Base-by-base conservation (phyloP, 225 moss, liverwort and hornwort genomes). In the Ulota crispa region DNA sequence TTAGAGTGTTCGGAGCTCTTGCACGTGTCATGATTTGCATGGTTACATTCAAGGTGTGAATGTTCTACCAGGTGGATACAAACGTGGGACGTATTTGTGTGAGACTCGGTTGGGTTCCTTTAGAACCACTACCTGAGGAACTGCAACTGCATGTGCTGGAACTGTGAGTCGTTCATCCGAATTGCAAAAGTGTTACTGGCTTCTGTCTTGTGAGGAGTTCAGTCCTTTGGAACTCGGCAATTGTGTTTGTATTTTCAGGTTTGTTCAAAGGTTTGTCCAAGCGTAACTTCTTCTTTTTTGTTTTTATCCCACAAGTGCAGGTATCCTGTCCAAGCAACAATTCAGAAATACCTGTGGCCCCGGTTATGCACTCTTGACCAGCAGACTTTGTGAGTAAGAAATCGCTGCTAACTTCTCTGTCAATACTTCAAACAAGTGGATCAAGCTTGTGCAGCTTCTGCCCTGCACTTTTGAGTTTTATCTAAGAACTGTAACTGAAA, bases 81-180 rank as follows among this genome's bases (percentile, higher is more conserved):
- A 97, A 97, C 68, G 97, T 97, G 31, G 97, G 95, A 37, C 93
- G 97, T 54, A 95, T 97, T 68, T 91, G 90, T 78, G 95, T 97
- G 84, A 91, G 97, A 75, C 82, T 97, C 13, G 97, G 97, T 75
- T 97, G 97, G 97, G 97, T 97, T 80, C 97, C 97, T 1, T 78
- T 97, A 28, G 94, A 95, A 76, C 93, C 93, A 34, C 76, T 95
- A 11, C 95, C 94, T 0, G 94, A 93, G 64, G 89, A 92, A 77
- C 43, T 95, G 15, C 89, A 92, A 55, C 61, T 97, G 3, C 94
- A 95, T 89, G 90, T 95, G n/a, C 78, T 97, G 57, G 95, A 97
- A 71, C 23, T 93, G 97, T 95, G 70, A 93, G 94, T 85, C 28
- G 60, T 34, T 10, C 13, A 24, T 18, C 24, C 39, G 1, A 65